These are phyloP conservation scores for Cicer yamashitae DNA, from an alignment of 306 rosid genomes.

Conservation along the genomic window DNA sequence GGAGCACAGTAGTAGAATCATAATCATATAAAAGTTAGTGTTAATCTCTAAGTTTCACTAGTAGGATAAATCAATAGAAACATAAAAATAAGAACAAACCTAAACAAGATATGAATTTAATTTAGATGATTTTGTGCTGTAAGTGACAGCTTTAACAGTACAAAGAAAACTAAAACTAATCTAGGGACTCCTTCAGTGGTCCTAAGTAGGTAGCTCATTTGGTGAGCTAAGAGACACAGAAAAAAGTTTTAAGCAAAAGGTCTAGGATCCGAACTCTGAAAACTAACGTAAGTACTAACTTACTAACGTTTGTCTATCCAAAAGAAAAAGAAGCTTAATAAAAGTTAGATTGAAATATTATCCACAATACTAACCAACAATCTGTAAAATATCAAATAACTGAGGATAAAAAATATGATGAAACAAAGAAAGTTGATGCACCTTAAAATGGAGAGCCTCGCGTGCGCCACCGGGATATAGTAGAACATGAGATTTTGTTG, in stretches of 20 bases:
- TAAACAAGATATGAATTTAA: not conserved
- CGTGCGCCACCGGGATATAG: constrained; percentile 97
- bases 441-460: constrained; percentile 93
- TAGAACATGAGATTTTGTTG: constrained; percentile 77
- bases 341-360: not conserved
- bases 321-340: not conserved
- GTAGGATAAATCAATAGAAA: not conserved
- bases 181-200: too few species aligned
- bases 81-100: not conserved
- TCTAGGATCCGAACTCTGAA: too few species aligned
- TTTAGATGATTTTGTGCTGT: not conserved
- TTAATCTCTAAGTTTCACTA: constrained; percentile 24
- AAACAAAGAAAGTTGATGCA: constrained; percentile 44
- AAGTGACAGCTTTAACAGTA: too few species aligned
- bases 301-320: too few species aligned
- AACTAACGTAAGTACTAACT: too few species aligned
- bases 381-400: constrained; percentile 18
- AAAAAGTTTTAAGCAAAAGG: too few species aligned
- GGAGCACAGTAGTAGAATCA: constrained; percentile 22
- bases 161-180: too few species aligned
- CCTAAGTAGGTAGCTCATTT: too few species aligned
- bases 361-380: too few species aligned
- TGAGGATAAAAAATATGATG: constrained; percentile 6
- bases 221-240: too few species aligned
- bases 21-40: constrained; percentile 10